A percentile compares a stretch with the other conserved stretches of the same genome.
Evolutionary conservation across 2,329 filamentous ascomycete genomes (phyloP).

Genomic region (Cytospora mali): DNA sequence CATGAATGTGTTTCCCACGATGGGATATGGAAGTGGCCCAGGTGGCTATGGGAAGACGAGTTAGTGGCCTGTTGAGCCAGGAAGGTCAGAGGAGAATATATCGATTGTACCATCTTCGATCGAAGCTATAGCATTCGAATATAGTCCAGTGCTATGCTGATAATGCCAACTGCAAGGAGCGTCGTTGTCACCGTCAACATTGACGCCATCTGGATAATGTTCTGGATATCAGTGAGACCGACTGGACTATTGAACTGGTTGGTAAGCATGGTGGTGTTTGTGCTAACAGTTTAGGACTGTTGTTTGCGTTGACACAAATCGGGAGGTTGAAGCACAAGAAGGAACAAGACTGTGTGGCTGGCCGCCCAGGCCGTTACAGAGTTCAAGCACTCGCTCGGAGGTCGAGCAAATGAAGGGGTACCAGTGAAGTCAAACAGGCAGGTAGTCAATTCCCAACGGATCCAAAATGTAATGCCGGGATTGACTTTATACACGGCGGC

Average conservation of each 20-base stretch:
- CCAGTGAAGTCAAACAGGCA: neutral
- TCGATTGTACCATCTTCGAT: slow-evolving; percentile 46
- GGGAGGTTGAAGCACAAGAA: too few relatives aligned
- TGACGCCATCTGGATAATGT: slow-evolving; percentile 3
- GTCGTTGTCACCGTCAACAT: slow-evolving; percentile 24
- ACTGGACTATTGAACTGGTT: slow-evolving; percentile 14
- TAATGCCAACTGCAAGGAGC: slow-evolving; percentile 29
- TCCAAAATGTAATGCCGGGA: neutral
- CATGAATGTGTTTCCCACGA: slow-evolving; percentile 59
- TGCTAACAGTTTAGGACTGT: neutral
- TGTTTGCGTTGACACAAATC: too few relatives aligned
- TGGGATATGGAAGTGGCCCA: slow-evolving; percentile 55
- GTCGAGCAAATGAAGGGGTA: neutral
- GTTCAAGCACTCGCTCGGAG: too few relatives aligned
- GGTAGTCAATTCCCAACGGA: neutral
- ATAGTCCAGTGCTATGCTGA: slow-evolving; percentile 46
- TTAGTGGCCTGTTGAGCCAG: slow-evolving; percentile 18
- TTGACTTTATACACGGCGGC: neutral
- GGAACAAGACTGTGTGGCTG: too few relatives aligned
- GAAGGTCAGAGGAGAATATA: neutral
- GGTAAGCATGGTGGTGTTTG: slow-evolving; percentile 8
- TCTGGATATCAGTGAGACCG: slow-evolving; percentile 5
- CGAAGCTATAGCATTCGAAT: slow-evolving; percentile 52
- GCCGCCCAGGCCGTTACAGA: too few relatives aligned
- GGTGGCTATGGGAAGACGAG: slow-evolving; percentile 47